A percentile compares a stretch with the other conserved stretches of the same genome.
phyloP scores from a whole-genome alignment of 768 basidiomycete species.

The Hygrocybe punicea region DNA sequence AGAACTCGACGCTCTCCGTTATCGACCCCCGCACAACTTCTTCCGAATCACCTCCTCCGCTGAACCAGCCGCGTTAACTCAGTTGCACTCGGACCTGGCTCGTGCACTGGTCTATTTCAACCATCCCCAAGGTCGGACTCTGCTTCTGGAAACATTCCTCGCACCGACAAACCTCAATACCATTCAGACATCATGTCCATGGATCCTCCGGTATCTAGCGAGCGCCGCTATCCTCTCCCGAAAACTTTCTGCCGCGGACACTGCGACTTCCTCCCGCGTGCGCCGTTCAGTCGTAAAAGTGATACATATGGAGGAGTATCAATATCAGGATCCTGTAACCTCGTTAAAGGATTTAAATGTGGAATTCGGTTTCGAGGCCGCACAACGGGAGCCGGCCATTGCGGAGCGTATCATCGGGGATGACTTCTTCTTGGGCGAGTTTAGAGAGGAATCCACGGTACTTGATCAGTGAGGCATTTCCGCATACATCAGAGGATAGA shows the following conservation, averaged over 20 bases:
- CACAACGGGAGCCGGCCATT: constrained; percentile 73
- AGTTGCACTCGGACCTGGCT: constrained; percentile 96
- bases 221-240: constrained; percentile 90
- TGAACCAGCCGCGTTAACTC: constrained; percentile 67
- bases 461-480: constrained; percentile 92
- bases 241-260: constrained; percentile 57
- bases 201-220: constrained; percentile 92
- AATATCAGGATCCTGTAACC: constrained; percentile 92
- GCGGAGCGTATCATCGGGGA: constrained; percentile 82
- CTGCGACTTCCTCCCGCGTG: constrained; percentile 61
- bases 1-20: constrained; percentile 85
- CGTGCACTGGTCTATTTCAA: constrained; percentile 99
- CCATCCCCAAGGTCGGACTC: constrained; percentile 84
- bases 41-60: constrained; percentile 45
- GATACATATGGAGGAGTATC: constrained; percentile 92
- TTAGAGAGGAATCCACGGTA: constrained; percentile 93
- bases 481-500: constrained; percentile 93
- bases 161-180: constrained; percentile 96
- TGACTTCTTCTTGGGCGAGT: constrained; percentile 92
- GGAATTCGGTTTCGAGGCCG: constrained; percentile 95
- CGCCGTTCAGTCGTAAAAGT: constrained; percentile 91
- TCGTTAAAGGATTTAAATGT: constrained; percentile 90
- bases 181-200: constrained; percentile 92
- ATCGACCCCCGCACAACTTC: constrained; percentile 76
- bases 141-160: constrained; percentile 95